Evolutionary conservation across 768 basidiomycete species (phyloP).

Genomic region (Lyophyllum semitale): DNA sequence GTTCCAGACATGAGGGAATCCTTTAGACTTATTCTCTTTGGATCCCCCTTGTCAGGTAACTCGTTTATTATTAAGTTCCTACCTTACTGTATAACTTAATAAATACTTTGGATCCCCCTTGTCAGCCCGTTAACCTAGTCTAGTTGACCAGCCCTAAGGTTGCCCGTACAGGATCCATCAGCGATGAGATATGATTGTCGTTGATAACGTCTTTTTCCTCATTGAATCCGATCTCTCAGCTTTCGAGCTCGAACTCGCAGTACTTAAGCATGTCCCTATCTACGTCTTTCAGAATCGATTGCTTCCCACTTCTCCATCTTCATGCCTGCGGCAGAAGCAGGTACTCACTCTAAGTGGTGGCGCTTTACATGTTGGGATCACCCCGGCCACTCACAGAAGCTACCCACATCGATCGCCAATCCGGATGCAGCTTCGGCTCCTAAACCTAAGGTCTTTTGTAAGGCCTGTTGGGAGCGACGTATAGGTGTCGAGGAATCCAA

Average conservation of each 20-base stretch:
- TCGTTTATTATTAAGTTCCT: too few relatives aligned
- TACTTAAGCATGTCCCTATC: neutral
- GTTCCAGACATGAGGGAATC: too few relatives aligned
- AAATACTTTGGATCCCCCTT: too few relatives aligned
- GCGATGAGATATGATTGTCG: neutral
- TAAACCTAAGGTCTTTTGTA: conserved; percentile 11
- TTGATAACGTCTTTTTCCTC: neutral
- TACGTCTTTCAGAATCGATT: neutral
- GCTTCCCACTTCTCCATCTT: neutral
- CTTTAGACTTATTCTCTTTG: too few relatives aligned
- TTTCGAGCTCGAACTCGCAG: neutral
- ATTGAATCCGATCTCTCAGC: too few relatives aligned
- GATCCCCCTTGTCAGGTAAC: too few relatives aligned
- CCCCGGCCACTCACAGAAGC: neutral
- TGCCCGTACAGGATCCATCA: neutral
- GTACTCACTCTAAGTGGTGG: neutral
- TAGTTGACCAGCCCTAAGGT: too few relatives aligned
- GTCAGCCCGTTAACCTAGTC: too few relatives aligned
- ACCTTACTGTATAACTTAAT: too few relatives aligned
- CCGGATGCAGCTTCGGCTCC: neutral
- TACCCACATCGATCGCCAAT: neutral
- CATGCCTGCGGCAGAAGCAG: neutral
- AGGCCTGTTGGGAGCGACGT: conserved; percentile 1
- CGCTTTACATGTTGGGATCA: neutral
- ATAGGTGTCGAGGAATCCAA: neutral